Evolutionary conservation across 352 stramenopile genomes (phyloP).

Genomic region (Phytophthora pistaciae): DNA sequence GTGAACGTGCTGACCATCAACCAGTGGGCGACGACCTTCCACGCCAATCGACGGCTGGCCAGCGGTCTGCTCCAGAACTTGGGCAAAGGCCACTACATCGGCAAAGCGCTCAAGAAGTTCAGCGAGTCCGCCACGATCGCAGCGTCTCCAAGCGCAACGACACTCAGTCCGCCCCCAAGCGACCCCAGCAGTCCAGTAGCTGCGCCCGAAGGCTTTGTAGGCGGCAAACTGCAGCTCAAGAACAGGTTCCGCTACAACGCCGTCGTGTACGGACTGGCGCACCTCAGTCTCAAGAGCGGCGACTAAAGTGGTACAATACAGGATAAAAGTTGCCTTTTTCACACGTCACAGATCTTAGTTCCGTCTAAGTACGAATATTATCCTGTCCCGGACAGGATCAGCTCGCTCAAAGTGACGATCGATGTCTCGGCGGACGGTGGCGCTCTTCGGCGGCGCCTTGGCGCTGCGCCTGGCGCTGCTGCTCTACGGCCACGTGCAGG

Average conservation of each 20-base stretch:
- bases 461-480: constrained; percentile 70
- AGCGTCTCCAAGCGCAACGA: constrained; percentile 8
- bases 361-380: constrained; percentile 21
- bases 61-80: constrained; percentile 57
- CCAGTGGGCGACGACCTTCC: constrained; percentile 85
- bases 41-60: constrained; percentile 73
- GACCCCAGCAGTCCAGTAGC: constrained; percentile 7
- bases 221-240: constrained; percentile 61
- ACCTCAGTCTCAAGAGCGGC: constrained; percentile 57
- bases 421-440: constrained; percentile 33
- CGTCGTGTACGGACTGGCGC: constrained; percentile 72
- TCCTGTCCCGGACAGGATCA: background rate
- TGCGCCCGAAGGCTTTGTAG: background rate
- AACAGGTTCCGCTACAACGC: constrained; percentile 77
- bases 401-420: constrained; percentile 5
- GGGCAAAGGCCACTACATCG: constrained; percentile 61
- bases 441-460: constrained; percentile 63
- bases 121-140: constrained; percentile 40
- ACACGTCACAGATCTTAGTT: constrained; percentile 26
- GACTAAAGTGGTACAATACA: constrained; percentile 30
- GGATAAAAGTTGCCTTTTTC: constrained; percentile 22
- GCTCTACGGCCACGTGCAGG: constrained; percentile 81
- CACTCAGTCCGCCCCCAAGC: background rate
- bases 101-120: constrained; percentile 69
- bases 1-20: constrained; percentile 83